A percentile compares a stretch with the other conserved stretches of the same genome.
phyloP scores from a whole-genome alignment of 768 basidiomycete species.

The Candolleomyces aberdarensis region DNA sequence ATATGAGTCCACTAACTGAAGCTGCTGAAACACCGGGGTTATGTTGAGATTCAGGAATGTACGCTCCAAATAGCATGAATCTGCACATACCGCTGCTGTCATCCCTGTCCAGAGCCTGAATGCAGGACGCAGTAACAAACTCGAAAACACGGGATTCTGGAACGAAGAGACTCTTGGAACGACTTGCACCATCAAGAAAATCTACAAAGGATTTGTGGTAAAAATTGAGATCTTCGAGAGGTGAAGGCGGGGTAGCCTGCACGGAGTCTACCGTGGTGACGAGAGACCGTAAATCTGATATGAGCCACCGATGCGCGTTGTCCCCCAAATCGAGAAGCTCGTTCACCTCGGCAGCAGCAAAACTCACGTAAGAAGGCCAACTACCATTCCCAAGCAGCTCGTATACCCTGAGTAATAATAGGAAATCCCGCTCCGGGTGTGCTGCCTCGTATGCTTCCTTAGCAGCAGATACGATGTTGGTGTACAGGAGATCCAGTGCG shows the following conservation, averaged over 20 bases:
- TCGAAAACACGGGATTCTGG: too few species aligned
- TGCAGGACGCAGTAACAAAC: too few species aligned
- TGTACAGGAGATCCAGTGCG: neutral
- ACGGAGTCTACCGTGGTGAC: neutral
- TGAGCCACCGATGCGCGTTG: neutral
- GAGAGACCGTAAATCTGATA: neutral
- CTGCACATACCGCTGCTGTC: too few species aligned
- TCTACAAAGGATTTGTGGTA: neutral
- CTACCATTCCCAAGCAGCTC: neutral
- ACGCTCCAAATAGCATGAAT: too few species aligned
- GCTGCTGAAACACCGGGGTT: too few species aligned
- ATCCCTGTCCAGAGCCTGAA: too few species aligned
- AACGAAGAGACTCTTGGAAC: neutral
- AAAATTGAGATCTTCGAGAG: neutral
- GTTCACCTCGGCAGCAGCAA: too few species aligned
- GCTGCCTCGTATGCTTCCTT: neutral
- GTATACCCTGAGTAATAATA: neutral
- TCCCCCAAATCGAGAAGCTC: neutral
- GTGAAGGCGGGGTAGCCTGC: too few species aligned
- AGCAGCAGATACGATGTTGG: neutral
- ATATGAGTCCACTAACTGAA: too few species aligned
- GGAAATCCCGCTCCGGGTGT: neutral
- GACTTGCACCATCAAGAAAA: neutral
- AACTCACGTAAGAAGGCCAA: too few species aligned
- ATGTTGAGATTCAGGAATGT: too few species aligned